These are phyloP conservation scores for Botrytis medusae DNA, from an alignment of 2,329 filamentous ascomycete species.

Conservation along the genomic window DNA sequence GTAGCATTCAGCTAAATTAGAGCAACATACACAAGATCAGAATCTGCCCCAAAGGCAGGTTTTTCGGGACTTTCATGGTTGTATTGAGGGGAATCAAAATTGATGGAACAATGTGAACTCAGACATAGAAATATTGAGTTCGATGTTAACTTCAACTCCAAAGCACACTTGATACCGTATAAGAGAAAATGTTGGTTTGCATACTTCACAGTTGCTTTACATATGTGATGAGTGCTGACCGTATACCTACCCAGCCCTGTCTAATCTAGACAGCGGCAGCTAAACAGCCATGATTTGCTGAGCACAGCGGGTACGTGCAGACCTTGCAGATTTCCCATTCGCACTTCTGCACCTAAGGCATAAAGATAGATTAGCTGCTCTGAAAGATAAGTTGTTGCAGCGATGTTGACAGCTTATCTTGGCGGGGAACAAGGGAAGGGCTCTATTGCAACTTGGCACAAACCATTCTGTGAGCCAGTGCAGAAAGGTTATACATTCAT, in stretches of 20 bases:
- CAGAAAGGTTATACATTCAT: too few species aligned
- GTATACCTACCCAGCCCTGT: background rate
- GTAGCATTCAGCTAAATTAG: background rate
- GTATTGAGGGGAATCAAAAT: too few species aligned
- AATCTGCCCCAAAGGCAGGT: constrained; percentile 1
- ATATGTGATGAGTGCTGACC: too few species aligned
- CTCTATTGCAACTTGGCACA: background rate
- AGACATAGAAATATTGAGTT: background rate
- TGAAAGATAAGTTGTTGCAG: background rate
- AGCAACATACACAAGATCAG: constrained; percentile 8
- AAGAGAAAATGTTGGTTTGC: background rate
- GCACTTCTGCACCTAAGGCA: too few species aligned
- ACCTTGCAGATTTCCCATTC: background rate
- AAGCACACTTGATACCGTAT: background rate
- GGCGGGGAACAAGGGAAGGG: too few species aligned
- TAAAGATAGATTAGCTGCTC: background rate
- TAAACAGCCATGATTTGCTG: background rate
- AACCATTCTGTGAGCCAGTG: too few species aligned
- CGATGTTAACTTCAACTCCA: background rate
- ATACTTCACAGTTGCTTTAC: background rate
- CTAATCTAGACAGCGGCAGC: background rate
- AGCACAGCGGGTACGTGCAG: background rate
- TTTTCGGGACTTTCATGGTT: constrained; percentile 1
- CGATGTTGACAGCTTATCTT: background rate
- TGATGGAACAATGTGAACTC: background rate